Evolutionary conservation across 2,329 filamentous ascomycete genomes (phyloP).

Genomic region (Apiospora arundinis): DNA sequence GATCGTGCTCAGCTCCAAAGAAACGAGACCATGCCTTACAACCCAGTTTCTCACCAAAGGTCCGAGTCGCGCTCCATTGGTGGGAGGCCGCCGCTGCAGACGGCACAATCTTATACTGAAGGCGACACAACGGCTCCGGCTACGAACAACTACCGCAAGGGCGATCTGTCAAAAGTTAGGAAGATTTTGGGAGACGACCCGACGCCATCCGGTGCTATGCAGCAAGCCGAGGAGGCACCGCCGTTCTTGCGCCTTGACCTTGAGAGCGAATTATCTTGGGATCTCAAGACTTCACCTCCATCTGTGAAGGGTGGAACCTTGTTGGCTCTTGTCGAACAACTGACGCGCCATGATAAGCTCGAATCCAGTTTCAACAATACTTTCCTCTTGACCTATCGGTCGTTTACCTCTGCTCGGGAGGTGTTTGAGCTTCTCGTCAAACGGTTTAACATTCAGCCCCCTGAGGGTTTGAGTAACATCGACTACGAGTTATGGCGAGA

Average conservation of each 20-base stretch:
- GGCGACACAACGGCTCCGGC: slow-evolving; percentile 51
- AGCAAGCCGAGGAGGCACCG: slow-evolving; percentile 75
- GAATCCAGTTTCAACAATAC: slow-evolving; percentile 97
- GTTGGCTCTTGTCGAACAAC: slow-evolving; percentile 87
- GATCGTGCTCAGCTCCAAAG: slow-evolving; percentile 59
- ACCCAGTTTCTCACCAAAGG: slow-evolving; percentile 57
- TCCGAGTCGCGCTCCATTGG: slow-evolving; percentile 58
- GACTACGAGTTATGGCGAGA: slow-evolving; percentile 91
- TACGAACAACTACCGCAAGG: slow-evolving; percentile 61
- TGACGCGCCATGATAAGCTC: slow-evolving; percentile 93
- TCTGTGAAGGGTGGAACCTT: slow-evolving; percentile 89
- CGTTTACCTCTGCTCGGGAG: slow-evolving; percentile 89
- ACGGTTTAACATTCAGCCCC: slow-evolving; percentile 91
- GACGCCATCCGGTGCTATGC: slow-evolving; percentile 52
- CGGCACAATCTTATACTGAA: slow-evolving; percentile 70
- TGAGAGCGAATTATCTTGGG: slow-evolving; percentile 88
- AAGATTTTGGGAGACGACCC: slow-evolving; percentile 72
- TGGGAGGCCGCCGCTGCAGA: slow-evolving; percentile 54
- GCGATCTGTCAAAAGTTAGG: slow-evolving; percentile 68
- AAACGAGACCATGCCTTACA: slow-evolving; percentile 63
- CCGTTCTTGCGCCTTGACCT: slow-evolving; percentile 86
- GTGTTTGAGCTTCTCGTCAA: slow-evolving; percentile 92
- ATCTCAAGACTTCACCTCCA: slow-evolving; percentile 77
- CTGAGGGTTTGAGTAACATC: slow-evolving; percentile 74
- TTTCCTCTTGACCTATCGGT: slow-evolving; percentile 94